Evolutionary conservation across 2,329 filamentous ascomycete genomes (phyloP).

Genomic region (Ceratocystis ficicola): DNA sequence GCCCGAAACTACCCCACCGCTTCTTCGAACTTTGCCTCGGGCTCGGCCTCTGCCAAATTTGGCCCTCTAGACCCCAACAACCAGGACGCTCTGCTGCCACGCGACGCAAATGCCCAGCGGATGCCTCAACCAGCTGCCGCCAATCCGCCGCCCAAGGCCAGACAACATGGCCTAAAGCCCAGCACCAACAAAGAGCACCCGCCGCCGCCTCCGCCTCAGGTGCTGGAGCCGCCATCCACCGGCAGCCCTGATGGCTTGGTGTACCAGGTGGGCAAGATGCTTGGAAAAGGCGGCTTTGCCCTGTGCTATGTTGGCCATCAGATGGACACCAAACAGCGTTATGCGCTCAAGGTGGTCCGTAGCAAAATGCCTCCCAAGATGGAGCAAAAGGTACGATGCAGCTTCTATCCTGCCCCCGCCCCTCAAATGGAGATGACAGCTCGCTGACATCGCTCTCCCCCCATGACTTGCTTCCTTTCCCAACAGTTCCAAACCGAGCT

Average conservation of each 20-base stretch:
- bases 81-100: constrained; percentile 51
- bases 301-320: constrained; percentile 65
- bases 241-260: constrained; percentile 58
- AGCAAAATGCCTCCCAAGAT: constrained; percentile 72
- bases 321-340: constrained; percentile 52
- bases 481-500: constrained; percentile 66
- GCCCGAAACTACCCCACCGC: constrained; percentile 10
- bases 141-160: constrained; percentile 42
- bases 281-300: constrained; percentile 73
- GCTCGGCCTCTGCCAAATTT: constrained; percentile 1
- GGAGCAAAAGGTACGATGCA: constrained; percentile 60
- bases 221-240: constrained; percentile 51
- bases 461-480: not conserved
- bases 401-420: not conserved
- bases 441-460: not conserved
- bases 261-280: constrained; percentile 60
- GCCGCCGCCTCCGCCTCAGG: constrained; percentile 48
- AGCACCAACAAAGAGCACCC: constrained; percentile 55
- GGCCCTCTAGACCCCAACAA: constrained; percentile 32
- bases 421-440: constrained; percentile 18
- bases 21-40: constrained; percentile 9
- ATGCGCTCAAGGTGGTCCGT: constrained; percentile 72
- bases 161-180: constrained; percentile 38
- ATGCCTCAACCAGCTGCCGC: constrained; percentile 32
- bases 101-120: constrained; percentile 51